Conservation (phyloP, 306 rosid species). For the Canavalia ensiformis region DNA sequence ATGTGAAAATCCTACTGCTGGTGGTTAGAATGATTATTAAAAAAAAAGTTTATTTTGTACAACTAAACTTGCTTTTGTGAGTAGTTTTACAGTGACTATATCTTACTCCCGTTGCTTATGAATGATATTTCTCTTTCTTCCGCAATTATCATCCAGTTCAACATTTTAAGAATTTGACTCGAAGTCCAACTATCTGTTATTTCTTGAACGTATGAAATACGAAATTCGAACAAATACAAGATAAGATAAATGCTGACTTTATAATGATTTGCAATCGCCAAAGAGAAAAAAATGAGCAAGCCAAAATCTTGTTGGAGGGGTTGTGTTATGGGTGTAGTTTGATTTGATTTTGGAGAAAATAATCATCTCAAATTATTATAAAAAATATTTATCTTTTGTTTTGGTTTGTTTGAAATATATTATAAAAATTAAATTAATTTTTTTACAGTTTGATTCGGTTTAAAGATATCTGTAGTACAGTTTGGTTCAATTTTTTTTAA, state of each 20-base stretch:
- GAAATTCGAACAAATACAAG: background rate
- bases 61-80: conserved; percentile 17
- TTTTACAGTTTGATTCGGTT: too few relatives aligned
- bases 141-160: background rate
- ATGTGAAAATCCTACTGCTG: conserved; percentile 1
- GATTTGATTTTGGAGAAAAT: too few relatives aligned
- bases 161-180: background rate
- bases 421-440: too few relatives aligned
- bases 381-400: too few relatives aligned
- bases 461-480: too few relatives aligned
- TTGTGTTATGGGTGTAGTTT: too few relatives aligned
- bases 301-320: background rate
- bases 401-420: too few relatives aligned
- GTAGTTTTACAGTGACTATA: background rate
- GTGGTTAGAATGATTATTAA: background rate
- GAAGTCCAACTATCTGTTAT: background rate
- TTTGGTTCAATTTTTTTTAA: too few relatives aligned
- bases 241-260: background rate
- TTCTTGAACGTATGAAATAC: background rate
- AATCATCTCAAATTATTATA: too few relatives aligned
- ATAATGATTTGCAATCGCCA: background rate
- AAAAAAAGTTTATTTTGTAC: conserved; percentile 5
- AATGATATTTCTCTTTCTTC: background rate
- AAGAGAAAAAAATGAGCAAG: background rate
- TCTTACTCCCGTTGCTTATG: background rate